These are phyloP conservation scores for Phaffia australis DNA, from an alignment of 768 basidiomycete species.

Conservation along the genomic window DNA sequence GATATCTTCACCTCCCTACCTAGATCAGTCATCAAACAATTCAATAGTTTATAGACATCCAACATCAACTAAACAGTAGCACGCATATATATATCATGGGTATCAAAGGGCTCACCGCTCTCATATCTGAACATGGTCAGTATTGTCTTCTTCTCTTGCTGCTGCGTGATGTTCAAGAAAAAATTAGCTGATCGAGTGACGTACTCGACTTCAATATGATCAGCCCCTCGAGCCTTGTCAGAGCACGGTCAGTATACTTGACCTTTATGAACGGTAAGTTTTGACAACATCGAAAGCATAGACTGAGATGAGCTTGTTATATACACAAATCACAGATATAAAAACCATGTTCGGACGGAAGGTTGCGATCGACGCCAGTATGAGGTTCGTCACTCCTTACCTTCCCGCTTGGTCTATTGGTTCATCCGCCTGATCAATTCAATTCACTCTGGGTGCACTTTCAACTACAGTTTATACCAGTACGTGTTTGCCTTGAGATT, in stretches of 20 bases:
- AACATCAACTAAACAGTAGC: too few species aligned
- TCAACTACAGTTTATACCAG: constrained; percentile 49
- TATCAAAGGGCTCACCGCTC: constrained; percentile 56
- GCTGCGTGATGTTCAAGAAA: background rate
- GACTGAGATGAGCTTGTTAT: background rate
- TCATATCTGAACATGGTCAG: constrained; percentile 66
- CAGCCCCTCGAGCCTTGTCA: constrained; percentile 62
- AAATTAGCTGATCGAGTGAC: background rate
- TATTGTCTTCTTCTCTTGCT: background rate
- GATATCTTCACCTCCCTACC: too few species aligned
- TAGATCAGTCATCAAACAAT: too few species aligned
- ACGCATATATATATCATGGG: constrained; percentile 8
- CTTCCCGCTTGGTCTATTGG: constrained; percentile 49
- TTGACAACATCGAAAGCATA: too few species aligned
- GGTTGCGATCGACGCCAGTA: constrained; percentile 85
- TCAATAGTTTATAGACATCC: too few species aligned
- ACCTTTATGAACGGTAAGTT: too few species aligned
- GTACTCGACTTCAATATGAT: too few species aligned
- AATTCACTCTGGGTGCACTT: background rate
- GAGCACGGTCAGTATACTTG: constrained; percentile 27
- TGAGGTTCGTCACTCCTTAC: constrained; percentile 30
- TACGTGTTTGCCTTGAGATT: background rate
- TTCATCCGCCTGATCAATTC: constrained; percentile 29
- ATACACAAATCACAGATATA: constrained; percentile 47
- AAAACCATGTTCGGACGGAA: constrained; percentile 96